Evolutionary conservation across 2,329 filamentous ascomycete genomes (phyloP).

Genomic region (Penicillium sp.): DNA sequence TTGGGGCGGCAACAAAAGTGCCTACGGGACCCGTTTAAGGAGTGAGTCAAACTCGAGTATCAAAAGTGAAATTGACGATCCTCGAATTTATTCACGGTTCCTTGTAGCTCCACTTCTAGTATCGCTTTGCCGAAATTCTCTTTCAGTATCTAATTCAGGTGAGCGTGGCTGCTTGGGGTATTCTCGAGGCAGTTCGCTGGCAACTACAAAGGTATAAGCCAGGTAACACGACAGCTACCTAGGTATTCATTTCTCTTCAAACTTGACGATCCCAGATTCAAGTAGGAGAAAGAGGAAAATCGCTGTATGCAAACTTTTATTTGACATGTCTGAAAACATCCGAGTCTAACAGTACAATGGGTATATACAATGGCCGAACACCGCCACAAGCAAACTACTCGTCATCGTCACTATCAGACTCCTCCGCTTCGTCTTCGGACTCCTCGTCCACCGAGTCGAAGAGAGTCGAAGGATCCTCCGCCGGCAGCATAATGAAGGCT

Average conservation of each 20-base stretch:
- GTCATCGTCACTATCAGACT: conserved; percentile 33
- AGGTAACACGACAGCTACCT: no score
- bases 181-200: no score
- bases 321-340: conserved; percentile 18
- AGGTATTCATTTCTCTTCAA: not conserved
- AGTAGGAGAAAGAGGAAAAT: not conserved
- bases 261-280: no score
- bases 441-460: conserved; percentile 59
- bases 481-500: conserved; percentile 80
- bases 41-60: not conserved
- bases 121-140: no score
- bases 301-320: conserved; percentile 1
- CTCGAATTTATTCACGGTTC: no score
- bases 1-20: not conserved
- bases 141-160: no score
- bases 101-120: no score
- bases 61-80: not conserved
- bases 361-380: conserved; percentile 27
- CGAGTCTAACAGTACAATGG: conserved; percentile 25
- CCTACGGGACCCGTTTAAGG: not conserved
- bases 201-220: no score
- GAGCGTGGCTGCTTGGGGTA: no score
- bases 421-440: conserved; percentile 37
- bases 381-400: conserved; percentile 25
- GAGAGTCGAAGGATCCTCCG: conserved; percentile 55